These are phyloP conservation scores for Poteriospumella lacustris DNA, from an alignment of 108 stramenopile species.

Conservation along the genomic window DNA sequence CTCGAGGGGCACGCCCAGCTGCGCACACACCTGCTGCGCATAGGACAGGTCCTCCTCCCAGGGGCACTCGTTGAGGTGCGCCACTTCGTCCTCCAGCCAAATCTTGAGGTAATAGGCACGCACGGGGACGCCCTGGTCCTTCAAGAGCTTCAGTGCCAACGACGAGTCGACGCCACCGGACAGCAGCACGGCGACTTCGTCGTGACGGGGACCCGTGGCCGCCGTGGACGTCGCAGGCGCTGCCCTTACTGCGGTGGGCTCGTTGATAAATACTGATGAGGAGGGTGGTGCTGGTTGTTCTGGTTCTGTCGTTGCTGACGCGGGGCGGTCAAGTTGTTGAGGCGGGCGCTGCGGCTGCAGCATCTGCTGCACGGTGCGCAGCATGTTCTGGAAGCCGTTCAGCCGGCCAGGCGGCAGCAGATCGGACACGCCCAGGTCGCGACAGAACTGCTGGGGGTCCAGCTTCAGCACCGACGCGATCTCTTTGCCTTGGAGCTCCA, in stretches of 20 bases:
- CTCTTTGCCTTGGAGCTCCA: too few species aligned
- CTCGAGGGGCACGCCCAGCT: constrained; percentile 74
- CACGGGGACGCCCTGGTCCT: constrained; percentile 70
- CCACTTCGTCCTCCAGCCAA: constrained; percentile 92
- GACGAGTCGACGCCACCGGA: constrained; percentile 95
- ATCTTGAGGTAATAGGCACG: constrained; percentile 93
- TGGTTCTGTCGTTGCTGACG: too few species aligned
- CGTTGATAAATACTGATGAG: too few species aligned
- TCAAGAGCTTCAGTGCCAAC: constrained; percentile 76
- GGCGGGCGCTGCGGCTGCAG: background rate
- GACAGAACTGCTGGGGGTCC: background rate
- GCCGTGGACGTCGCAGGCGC: background rate
- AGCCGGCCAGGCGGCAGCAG: background rate
- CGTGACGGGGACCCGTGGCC: background rate
- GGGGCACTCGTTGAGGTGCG: constrained; percentile 85
- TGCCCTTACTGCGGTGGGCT: background rate
- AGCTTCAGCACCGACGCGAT: background rate
- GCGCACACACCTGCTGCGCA: constrained; percentile 76
- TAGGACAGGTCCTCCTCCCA: constrained; percentile 79
- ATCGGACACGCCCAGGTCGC: background rate
- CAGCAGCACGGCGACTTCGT: constrained; percentile 75
- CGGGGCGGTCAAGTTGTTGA: background rate
- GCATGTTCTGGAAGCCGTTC: constrained; percentile 16
- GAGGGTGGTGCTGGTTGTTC: too few species aligned
- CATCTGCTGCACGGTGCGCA: background rate